Evolutionary conservation across 257 asterid species (phyloP), one percentile per base, ranked within the genome.

Genomic region (Ocimum tenuiflorum): DNA sequence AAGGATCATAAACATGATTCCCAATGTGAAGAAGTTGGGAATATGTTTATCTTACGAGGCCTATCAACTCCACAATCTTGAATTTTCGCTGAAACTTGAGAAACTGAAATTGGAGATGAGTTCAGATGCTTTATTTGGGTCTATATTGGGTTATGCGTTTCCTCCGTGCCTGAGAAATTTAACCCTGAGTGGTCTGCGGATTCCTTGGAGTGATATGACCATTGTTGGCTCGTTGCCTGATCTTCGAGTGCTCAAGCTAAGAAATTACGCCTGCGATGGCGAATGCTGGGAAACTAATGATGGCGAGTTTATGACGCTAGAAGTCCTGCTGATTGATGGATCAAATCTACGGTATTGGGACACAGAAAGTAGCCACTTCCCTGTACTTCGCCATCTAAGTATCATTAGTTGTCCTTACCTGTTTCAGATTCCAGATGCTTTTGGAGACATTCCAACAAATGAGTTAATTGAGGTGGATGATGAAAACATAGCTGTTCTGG

Each of bases 231-330:
- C 42, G 15, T 47, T 68, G 67, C 73, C 60, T 46, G 3, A 19
- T 29, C 67, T 68, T 57, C 49, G 57, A 57, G 67, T 20, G 19
- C 58, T 68, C 5, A 68, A 68, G 6, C 59, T 68, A 0, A 66
- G 71, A 24, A 3, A 52, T 18, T 5, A n/a, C 18, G 63, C 63
- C 0, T 66, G 63, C 63, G 13, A 24, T 43, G 67, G 67, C 10
- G 43, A 61, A 1, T 4, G 0, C 1, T 61, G 67, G 67, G 29
- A 23, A 27, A 61, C 55, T 0, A 61, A 2, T 27, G 55, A 45
- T 3, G 55, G 11, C 0, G 17, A 43, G 1, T 61, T 61, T 45
- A 6, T 2, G 43, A 0, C 9, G 1, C 33, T 60, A 38, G 1
- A n/a, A 42, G 15, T 41, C 43, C 23, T 60, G 67, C 41, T 60